Conservation (phyloP, 176 grass and related monocot genomes). For the Bolboschoenus planiculmis region DNA sequence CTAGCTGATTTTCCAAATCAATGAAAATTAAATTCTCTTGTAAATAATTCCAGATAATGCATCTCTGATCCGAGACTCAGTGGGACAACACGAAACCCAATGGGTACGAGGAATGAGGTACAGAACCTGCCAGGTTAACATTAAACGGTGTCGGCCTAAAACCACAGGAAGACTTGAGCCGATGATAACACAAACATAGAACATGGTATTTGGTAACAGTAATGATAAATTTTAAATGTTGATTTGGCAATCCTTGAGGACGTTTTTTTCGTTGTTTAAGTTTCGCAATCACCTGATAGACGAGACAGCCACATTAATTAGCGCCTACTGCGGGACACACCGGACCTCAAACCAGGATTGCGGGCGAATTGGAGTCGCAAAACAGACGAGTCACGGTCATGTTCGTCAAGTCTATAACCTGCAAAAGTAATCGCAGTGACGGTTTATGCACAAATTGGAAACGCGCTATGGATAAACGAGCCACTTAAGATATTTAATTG, state of each 20-base stretch:
- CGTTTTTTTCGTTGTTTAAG: neutral
- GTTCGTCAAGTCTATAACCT: slow-evolving; percentile 99
- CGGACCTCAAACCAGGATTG: slow-evolving; percentile 91
- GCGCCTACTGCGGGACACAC: slow-evolving; percentile 87
- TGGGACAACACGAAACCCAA: neutral
- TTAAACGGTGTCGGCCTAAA: neutral
- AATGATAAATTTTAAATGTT: neutral
- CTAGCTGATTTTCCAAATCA: neutral
- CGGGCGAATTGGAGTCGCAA: slow-evolving; percentile 97
- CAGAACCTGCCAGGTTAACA: neutral
- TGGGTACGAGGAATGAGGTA: neutral
- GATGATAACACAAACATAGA: neutral
- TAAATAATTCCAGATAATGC: neutral
- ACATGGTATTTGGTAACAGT: neutral
- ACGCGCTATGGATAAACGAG: neutral
- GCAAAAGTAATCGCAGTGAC: slow-evolving; percentile 85
- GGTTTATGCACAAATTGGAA: slow-evolving; percentile 27
- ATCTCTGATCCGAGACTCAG: neutral
- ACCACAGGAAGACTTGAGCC: neutral
- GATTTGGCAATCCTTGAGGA: slow-evolving; percentile 5
- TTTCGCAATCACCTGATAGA: slow-evolving; percentile 40
- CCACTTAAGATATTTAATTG: neutral
- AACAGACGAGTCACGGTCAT: slow-evolving; percentile 91
- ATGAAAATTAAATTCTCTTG: neutral
- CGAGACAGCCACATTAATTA: slow-evolving; percentile 39